Percentiles rank a stretch among this genome's conserved stretches.
phyloP scores from a whole-genome alignment of 805 yeast species.

The Groenewaldozyma salmanticensis region DNA sequence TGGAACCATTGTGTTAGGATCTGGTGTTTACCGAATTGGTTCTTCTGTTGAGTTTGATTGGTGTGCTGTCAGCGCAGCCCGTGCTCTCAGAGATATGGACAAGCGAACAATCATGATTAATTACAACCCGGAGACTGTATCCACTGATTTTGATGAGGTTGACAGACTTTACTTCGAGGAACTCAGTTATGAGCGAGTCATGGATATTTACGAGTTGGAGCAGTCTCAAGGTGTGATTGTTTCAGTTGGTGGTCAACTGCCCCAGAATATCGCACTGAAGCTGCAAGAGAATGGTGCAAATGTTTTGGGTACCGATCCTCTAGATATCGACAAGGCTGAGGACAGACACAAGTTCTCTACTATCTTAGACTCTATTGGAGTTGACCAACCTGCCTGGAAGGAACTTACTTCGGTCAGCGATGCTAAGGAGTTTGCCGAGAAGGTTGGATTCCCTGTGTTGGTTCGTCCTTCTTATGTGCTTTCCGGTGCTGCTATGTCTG shows the following conservation, averaged over 20 bases:
- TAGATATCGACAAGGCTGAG: conserved; percentile 93
- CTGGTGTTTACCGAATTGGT: conserved; percentile 99
- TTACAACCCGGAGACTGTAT: conserved; percentile 97
- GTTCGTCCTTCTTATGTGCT: conserved; percentile 96
- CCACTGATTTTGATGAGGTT: conserved; percentile 97
- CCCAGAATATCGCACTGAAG: conserved; percentile 89
- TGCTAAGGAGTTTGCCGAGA: conserved; percentile 75
- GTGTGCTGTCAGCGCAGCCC: conserved; percentile 97
- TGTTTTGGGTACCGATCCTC: conserved; percentile 89
- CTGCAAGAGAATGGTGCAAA: conserved; percentile 68
- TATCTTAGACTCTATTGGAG: conserved; percentile 81
- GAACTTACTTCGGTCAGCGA: conserved; percentile 80
- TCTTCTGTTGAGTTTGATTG: conserved; percentile 98
- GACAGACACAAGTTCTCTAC: conserved; percentile 97
- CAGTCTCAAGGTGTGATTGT: conserved; percentile 84
- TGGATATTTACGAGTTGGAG: conserved; percentile 95
- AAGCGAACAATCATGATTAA: conserved; percentile 91
- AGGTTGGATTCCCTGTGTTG: conserved; percentile 88
- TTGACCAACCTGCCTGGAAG: conserved; percentile 98
- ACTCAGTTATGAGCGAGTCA: conserved; percentile 86
- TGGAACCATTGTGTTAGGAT: conserved; percentile 91
- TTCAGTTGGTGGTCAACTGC: conserved; percentile 96
- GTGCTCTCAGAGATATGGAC: conserved; percentile 82
- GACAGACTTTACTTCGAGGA: conserved; percentile 96
- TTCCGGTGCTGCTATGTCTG: conserved; percentile 98